Base-by-base conservation (phyloP, 1,284 basidiomycete genomes). In the Trichosporon inkin region DNA sequence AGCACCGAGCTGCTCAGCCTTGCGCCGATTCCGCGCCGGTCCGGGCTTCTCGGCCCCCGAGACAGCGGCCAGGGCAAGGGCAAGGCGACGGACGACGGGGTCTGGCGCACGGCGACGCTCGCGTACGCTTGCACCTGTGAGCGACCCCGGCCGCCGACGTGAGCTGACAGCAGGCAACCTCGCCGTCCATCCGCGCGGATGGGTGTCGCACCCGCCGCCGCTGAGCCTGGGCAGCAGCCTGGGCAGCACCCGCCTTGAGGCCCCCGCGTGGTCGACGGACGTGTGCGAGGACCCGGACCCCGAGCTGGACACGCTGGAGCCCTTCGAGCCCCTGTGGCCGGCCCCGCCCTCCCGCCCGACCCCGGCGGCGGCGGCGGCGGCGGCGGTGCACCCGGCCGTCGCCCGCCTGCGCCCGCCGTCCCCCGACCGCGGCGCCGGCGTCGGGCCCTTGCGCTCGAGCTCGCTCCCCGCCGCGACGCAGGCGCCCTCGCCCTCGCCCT, bases 71-170 rank as follows among this genome's bases (percentile, higher is more conserved):
- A 36, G 54, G 40, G 17, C 32, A 19, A 47, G 14, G 36, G 40
- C 20, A 32, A 47, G 22, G 34, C 37, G 10, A 37, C n/a, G 40
- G 32, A 22, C 10, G 36, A 34, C 19, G 37, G 34, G 34, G 16
- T 68, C 24, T 73, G 71, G 71, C 68, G 68, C 37, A 72, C 68
- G 10, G 70, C 71, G 6, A 61, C 58, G 6, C 24, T 72, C 36
- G 10, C 47, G 3, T 68, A 65, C 38, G 66, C 68, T 35, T 72
- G 71, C 40, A 39, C 62, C 17, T 71, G 72, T 73, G 49, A 64
- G 55, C 22, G 24, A n/a, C n/a, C n/a, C n/a, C n/a, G n/a, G n/a
- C n/a, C 24, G 22, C 19, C 32, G 7, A 1, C 14, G 6, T 5
- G n/a, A 28, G 53, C 57, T 58, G 49, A 55, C 57, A 8, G 2